Evolutionary conservation across 2,329 filamentous ascomycete species (phyloP).

Genomic region (Lasiodiplodia sp.): DNA sequence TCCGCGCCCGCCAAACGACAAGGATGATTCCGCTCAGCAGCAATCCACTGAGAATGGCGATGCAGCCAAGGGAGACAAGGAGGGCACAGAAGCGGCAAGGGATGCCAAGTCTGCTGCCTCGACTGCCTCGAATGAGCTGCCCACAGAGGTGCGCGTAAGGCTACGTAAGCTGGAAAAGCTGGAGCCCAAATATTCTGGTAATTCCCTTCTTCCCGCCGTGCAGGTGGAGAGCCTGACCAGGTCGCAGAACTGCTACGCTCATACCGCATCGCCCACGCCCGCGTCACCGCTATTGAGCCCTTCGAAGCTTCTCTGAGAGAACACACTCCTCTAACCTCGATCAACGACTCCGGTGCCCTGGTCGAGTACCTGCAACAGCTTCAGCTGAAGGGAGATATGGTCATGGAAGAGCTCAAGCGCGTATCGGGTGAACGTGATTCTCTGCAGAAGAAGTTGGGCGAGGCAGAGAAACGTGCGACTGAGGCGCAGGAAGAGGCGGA

Average conservation of each 20-base stretch:
- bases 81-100: conserved; percentile 37
- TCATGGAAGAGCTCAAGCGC: conserved; percentile 90
- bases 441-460: conserved; percentile 77
- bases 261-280: conserved; percentile 88
- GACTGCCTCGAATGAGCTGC: conserved; percentile 63
- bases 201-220: not conserved
- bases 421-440: conserved; percentile 83
- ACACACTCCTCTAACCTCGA: conserved; percentile 88
- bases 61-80: conserved; percentile 42
- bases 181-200: conserved; percentile 86
- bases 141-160: conserved; percentile 76
- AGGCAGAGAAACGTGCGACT: conserved; percentile 68
- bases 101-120: conserved; percentile 40
- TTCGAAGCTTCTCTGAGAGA: conserved; percentile 93
- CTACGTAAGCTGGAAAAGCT: conserved; percentile 89
- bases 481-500: conserved; percentile 70
- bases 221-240: conserved; percentile 10
- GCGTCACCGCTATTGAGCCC: conserved; percentile 85
- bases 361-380: conserved; percentile 90
- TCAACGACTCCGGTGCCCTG: conserved; percentile 82
- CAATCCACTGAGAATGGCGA: conserved; percentile 35
- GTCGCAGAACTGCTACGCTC: conserved; percentile 81
- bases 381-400: conserved; percentile 86
- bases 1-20: conserved; percentile 58
- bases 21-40: conserved; percentile 35